Evolutionary conservation across 768 basidiomycete genomes (phyloP), one percentile per base, ranked within the genome.

Genomic region (Boletus edulis): DNA sequence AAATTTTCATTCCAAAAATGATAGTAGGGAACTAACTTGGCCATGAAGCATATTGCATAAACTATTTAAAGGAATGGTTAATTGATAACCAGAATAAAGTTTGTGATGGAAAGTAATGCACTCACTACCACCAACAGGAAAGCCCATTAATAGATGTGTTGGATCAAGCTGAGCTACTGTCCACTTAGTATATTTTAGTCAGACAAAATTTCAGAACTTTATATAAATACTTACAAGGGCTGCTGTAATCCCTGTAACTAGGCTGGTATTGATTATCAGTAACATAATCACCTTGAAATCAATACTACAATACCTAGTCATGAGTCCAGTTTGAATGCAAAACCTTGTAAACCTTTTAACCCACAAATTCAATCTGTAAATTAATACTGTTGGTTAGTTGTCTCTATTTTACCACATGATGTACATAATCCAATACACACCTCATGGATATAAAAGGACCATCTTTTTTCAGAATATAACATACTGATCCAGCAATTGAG

Each of bases 1-100:
- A 59, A 38, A 22, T 6, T 15, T 5, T 5, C 24, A 9, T 35
- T 20, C 22, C 0, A 27, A 22, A 22, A 18, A 39, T 5, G 15
- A 32, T 24, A 35, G 5, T 2, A 35, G 27, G 15, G 3, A 6
- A 52, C 68, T 49, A 13, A 70, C 68, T 70, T 69, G 18, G 68
- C 52, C 59, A 69, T 69, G 2, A 69, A 51, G 34, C 70, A 69
- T 41, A 22, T 20, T 29, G 65, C 63, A 58, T 69, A 69, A 35
- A 70, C 68, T 69, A 8, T 44, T 45, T 34, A 11, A 41, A 13
- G 3, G 7, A 24, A 53, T n/a, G 10, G 0, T 49, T 27, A 22
- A 22, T 40, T 4, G 9, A 12, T 39, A 32, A 15, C 12, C 4
- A n/a, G 5, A 3, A 2, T 15, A 10, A 44, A 32, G 0, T 29